Conservation (phyloP, 108 stramenopile species). For the Conticribra guillardii region DNA sequence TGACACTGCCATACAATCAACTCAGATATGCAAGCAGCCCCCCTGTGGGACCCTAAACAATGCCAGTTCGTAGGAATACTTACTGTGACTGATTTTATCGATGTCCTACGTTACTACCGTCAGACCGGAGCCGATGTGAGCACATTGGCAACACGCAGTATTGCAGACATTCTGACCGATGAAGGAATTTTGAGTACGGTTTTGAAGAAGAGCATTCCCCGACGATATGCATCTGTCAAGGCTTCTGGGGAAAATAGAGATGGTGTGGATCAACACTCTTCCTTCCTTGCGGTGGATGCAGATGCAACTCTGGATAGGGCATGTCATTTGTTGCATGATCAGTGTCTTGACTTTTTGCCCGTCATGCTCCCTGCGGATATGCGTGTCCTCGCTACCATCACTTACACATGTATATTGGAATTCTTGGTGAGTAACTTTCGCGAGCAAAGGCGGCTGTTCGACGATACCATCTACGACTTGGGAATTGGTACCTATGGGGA, state of each 20-base stretch:
- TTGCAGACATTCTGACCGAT: slow-evolving; percentile 79
- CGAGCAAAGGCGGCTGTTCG: slow-evolving; percentile 94
- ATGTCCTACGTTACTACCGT: slow-evolving; percentile 88
- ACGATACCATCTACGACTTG: slow-evolving; percentile 91
- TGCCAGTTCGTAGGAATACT: slow-evolving; percentile 93
- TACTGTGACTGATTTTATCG: slow-evolving; percentile 96
- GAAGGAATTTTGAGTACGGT: slow-evolving; percentile 48
- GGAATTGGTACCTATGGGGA: slow-evolving; percentile 93
- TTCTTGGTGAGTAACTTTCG: slow-evolving; percentile 94
- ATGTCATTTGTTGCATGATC: slow-evolving; percentile 62
- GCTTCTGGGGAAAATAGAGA: slow-evolving; percentile 12
- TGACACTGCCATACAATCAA: too few relatives aligned
- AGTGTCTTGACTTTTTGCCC: slow-evolving; percentile 81
- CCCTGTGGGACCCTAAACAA: slow-evolving; percentile 90
- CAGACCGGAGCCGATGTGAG: slow-evolving; percentile 62
- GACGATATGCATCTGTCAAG: slow-evolving; percentile 23
- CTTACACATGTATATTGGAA: slow-evolving; percentile 88
- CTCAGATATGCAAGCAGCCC: slow-evolving; percentile 93
- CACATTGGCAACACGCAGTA: slow-evolving; percentile 76
- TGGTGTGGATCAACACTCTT: slow-evolving; percentile 40
- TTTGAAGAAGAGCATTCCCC: slow-evolving; percentile 36
- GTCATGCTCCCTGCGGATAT: slow-evolving; percentile 87
- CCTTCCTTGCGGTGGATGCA: slow-evolving; percentile 69
- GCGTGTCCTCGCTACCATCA: slow-evolving; percentile 85
- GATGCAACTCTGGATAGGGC: slow-evolving; percentile 80